Evolutionary conservation across 2,329 filamentous ascomycete genomes (phyloP), one percentile per base, ranked within the genome.

Genomic region (Cytospora leucostoma): DNA sequence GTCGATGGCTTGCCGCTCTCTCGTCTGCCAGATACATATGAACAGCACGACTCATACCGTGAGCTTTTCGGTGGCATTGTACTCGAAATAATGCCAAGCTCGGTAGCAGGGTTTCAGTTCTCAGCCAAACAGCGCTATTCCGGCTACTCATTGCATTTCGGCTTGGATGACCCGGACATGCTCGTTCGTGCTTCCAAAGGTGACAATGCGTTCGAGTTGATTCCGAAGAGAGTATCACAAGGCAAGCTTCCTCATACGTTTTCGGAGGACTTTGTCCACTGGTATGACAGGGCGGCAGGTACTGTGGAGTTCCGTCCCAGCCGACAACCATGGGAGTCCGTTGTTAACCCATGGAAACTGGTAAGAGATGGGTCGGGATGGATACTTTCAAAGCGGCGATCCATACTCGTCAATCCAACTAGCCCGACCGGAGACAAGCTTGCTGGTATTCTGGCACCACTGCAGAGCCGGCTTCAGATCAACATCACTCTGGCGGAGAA

Each of bases 1-100:
- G 77, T 87, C 0, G 76, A 86, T 62, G 84, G 84, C 0, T 50
- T 73, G 1, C 83, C 82, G 0, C 67, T 86, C 0, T 70, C 76
- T 4, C 76, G 79, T 2, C 73, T 87, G 0, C 84, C 84, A 0
- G 3, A 12, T 0, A 65, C 76, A 0, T 87, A 83, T 56, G 74
- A 79, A 38, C 8, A 15, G 0, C 74, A 83, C 58, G 8, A 67
- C 0, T 71, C 71, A 0, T 87, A 82, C 65, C 12, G 13, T 0
- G 67, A 68, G 0, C 68, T 87, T 0, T 85, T 87, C 69, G 77
- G 78, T 1, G 60, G 68, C 4, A 70, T 71, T 0, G 55, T 71
- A 0, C 56, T 85, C 2, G 78, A 84, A 10, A 78, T 83, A 1
- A 73, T 78, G 67, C 79, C 79, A 0, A 75, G 74, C 1, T 66